Evolutionary conservation across 257 asterid genomes (phyloP).

Genomic region (Salvia hispanica): DNA sequence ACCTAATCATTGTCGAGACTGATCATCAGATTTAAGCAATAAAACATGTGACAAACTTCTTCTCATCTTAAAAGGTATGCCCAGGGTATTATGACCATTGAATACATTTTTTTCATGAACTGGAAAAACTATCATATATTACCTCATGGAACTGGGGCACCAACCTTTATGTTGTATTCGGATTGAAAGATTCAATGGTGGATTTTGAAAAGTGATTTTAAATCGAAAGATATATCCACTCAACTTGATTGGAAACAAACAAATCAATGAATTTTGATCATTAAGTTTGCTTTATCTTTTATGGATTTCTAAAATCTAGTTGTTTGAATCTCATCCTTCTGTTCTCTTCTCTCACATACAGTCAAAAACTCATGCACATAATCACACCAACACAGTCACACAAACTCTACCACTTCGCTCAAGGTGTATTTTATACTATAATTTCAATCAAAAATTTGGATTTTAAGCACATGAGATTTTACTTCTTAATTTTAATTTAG

Average conservation of each 20-base stretch:
- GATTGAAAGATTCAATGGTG: not conserved
- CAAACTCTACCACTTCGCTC: not conserved
- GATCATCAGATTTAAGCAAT: slow-evolving; percentile 11
- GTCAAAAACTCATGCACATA: not conserved
- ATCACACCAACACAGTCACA: not conserved
- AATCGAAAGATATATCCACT: not conserved
- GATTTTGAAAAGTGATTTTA: not conserved
- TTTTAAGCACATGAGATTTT: not conserved
- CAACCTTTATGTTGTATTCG: slow-evolving; percentile 1
- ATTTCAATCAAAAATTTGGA: not conserved
- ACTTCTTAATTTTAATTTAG: not conserved
- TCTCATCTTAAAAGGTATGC: slow-evolving; percentile 6
- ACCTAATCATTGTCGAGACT: slow-evolving; percentile 50
- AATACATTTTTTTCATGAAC: slow-evolving; percentile 7
- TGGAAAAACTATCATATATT: slow-evolving; percentile 13
- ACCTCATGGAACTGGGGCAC: slow-evolving; percentile 5
- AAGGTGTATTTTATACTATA: not conserved
- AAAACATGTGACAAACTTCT: slow-evolving; percentile 24
- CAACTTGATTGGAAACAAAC: not conserved
- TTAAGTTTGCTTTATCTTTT: not conserved
- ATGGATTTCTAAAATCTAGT: not conserved
- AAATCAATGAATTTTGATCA: not conserved
- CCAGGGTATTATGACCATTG: slow-evolving; percentile 1
- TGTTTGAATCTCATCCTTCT: not conserved
- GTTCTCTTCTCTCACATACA: not conserved